Evolutionary conservation across 768 basidiomycete genomes (phyloP).

Genomic region (Leccinum boreale): DNA sequence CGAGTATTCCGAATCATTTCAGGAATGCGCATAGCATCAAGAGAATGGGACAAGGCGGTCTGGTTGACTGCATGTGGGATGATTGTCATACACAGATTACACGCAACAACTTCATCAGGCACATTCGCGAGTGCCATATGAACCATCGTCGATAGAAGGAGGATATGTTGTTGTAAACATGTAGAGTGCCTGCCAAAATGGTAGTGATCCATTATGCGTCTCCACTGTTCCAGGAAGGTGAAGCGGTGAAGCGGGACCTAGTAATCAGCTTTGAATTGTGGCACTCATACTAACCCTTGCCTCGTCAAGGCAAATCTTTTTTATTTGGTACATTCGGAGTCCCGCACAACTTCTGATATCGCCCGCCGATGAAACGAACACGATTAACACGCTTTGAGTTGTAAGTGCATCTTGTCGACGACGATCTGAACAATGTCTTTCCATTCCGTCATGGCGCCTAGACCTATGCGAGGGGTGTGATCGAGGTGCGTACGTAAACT

Average conservation of each 20-base stretch:
- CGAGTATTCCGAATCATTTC: not conserved
- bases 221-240: no score
- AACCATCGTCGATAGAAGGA: not conserved
- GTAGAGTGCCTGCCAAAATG: no score
- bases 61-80: not conserved
- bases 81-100: not conserved
- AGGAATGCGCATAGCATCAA: not conserved
- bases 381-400: not conserved
- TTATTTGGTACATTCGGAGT: no score
- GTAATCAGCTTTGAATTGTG: no score
- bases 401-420: conserved; percentile 48
- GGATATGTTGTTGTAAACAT: no score
- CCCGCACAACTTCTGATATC: no score
- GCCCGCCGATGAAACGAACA: no score
- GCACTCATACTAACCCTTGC: no score
- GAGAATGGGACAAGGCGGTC: not conserved
- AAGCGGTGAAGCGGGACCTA: no score
- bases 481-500: not conserved
- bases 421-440: conserved; percentile 77
- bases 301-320: no score
- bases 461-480: conserved; percentile 41
- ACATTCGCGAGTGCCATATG: not conserved
- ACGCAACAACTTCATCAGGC: not conserved
- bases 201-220: no score
- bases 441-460: conserved; percentile 98